Percentiles rank a stretch among this genome's conserved stretches.
phyloP scores from a whole-genome alignment of 2,329 filamentous ascomycete genomes.

The Monilinia laxa region DNA sequence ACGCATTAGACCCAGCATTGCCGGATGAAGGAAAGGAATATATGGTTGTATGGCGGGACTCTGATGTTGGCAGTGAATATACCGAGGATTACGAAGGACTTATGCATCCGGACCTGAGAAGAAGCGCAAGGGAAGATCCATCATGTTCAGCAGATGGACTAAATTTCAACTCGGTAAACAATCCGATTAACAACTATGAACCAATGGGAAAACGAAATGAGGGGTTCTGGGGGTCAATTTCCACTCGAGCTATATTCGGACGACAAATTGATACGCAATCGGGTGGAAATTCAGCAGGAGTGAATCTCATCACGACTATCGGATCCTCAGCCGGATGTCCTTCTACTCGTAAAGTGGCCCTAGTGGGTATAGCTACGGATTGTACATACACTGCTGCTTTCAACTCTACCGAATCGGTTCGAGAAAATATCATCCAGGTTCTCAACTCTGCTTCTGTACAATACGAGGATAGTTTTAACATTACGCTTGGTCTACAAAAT shows the following conservation, averaged over 20 bases:
- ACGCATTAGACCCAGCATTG: conserved; percentile 65
- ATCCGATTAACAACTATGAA: conserved; percentile 58
- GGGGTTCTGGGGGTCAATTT: conserved; percentile 58
- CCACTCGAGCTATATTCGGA: conserved; percentile 68
- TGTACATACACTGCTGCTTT: conserved; percentile 82
- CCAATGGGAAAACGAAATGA: conserved; percentile 48
- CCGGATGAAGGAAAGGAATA: conserved; percentile 60
- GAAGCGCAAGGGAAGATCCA: conserved; percentile 40
- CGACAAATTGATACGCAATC: conserved; percentile 68
- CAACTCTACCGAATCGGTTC: conserved; percentile 60
- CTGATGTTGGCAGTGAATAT: conserved; percentile 61
- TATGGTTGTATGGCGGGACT: conserved; percentile 92
- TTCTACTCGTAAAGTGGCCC: conserved; percentile 82
- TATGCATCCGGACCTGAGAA: conserved; percentile 47
- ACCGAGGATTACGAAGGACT: conserved; percentile 46
- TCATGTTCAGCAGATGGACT: conserved; percentile 75
- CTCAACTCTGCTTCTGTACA: conserved; percentile 85
- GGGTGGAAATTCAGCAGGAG: conserved; percentile 72
- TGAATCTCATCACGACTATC: conserved; percentile 76
- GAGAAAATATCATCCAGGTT: conserved; percentile 73
- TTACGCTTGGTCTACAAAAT: conserved; percentile 86
- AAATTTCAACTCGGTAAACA: conserved; percentile 72
- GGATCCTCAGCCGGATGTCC: conserved; percentile 84
- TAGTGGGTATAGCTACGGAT: conserved; percentile 90
- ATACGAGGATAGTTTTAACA: conserved; percentile 91